A percentile compares a stretch with the other conserved stretches of the same genome.
Conservation (phyloP, 768 basidiomycete species). For the Tylopilus intermedius region DNA sequence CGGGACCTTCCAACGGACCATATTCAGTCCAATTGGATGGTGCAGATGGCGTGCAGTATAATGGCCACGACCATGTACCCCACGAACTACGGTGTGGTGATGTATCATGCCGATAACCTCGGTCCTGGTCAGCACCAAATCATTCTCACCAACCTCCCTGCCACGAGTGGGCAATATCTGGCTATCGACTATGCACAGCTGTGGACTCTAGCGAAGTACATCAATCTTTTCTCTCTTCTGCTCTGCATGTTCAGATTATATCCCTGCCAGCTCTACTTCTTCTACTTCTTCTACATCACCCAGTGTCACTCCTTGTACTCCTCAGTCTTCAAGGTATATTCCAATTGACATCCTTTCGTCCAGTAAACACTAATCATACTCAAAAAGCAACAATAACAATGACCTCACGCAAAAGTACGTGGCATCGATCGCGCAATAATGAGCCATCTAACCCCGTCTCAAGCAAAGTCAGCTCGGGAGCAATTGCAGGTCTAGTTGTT, state of each 20-base stretch:
- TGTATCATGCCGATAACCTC: conserved; percentile 33
- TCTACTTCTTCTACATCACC: neutral
- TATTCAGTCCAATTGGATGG: conserved; percentile 36
- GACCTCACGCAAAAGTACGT: conserved; percentile 13
- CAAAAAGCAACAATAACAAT: neutral
- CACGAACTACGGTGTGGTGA: conserved; percentile 26
- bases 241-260: neutral
- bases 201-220: conserved; percentile 18
- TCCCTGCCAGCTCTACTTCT: neutral
- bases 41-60: conserved; percentile 15
- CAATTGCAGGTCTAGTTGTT: conserved; percentile 21
- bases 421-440: neutral
- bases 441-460: neutral
- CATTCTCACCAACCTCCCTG: conserved; percentile 30
- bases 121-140: conserved; percentile 37
- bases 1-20: conserved; percentile 31
- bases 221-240: neutral
- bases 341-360: neutral
- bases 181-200: conserved; percentile 32
- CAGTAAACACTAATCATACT: neutral
- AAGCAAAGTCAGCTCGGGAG: conserved; percentile 20
- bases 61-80: conserved; percentile 14
- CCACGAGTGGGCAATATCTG: conserved; percentile 18
- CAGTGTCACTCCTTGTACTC: neutral
- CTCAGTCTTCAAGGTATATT: conserved; percentile 6